Evolutionary conservation across 768 basidiomycete genomes (phyloP), one percentile per base, ranked within the genome.

Genomic region (Pleurotus tuoliensis): DNA sequence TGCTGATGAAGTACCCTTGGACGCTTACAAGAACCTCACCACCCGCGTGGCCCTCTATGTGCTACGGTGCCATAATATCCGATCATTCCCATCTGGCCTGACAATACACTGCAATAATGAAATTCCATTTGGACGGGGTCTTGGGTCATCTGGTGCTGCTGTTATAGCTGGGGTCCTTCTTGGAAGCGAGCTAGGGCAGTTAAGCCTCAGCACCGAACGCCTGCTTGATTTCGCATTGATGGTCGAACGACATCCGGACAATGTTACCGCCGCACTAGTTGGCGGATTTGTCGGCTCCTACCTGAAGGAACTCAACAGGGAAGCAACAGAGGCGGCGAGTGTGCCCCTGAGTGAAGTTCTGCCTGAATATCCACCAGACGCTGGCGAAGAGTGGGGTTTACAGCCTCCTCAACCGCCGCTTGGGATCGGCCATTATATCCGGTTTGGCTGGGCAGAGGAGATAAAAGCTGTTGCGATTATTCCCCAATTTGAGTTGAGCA

Each of bases 171-270:
- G 97, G 41, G 94, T 97, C 34, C 80, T 96, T 30, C 82, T 99
- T 45, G 97, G 87, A 37, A 82, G 94, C 66, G 78, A 83, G n/a
- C 77, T 98, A 20, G 96, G 91, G 13, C 62, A 81, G 15, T 81
- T 98, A 59, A 66, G 78, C 20, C 83, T 98, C 9, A 70, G 89
- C 12, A 75, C 69, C 25, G 80, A 78, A 43, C 84, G 97, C 22
- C 76, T 96, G 64, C 83, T 98, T 59, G 97, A 99, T 73, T 96
- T 92, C 66, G 95, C 96, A 1, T 80, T 99, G 54, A 99, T 99
- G 97, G 94, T 99, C 66, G 97, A 99, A 73, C 82, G 97, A 15
- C 97, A 99, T 69, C 97, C 97, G 13, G 97, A 99, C 72, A 99
- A 99, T 69, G 95, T 99, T 66, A 97, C 97, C 0, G 97, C 97